Base-by-base conservation (phyloP, 805 yeast genomes). In the Candida nemodendra region DNA sequence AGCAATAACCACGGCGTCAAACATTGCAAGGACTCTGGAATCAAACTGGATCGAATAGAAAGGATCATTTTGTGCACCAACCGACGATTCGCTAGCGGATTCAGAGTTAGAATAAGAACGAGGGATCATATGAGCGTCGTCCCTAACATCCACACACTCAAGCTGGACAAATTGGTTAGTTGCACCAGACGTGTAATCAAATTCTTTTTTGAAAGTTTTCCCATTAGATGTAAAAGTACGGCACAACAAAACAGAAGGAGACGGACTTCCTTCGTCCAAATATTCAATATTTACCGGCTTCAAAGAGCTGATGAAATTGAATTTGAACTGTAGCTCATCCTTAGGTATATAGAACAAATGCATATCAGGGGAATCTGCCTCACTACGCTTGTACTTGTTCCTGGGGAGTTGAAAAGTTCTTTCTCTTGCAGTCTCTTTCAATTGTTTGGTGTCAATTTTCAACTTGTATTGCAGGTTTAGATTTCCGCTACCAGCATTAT, bases 1-100 rank as follows among this genome's bases (percentile, higher is more conserved):
- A 6, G 72, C 71, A 27, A 81, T 59, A 0, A 81, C 64, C 14
- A 84, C 61, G 27, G 70, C 65, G 36, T 77, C 81, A 48, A 66
- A 81, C 8, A 61, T 53, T 0, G 63, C 29, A 7, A 81, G 45
- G 3, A 66, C 57, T 0, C 64, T 50, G 0, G 70, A 48, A 9
- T 67, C 62, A 6, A 74, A 57, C 36, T 69, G 69, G 2, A 80
- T 28, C 6, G 77, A 69, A 41, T 72, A 59, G 48, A 75, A 78
- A 4, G 86, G 81, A 2, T 47, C 24, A 3, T 54, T 38, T 0
- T 64, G 64, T 3, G 76, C 83, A n/a, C 75, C 82, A 28, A 62
- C 47, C 0, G 85, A 73, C 0, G 88, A 81, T 22, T 79, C 79
- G 4, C 68, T 61, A 1, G 76, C 51, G 11, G 64, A 59, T 1